Percentiles rank a stretch among this genome's conserved stretches.
Conservation (phyloP, 2,329 filamentous ascomycete genomes). For the Talaromyces atroroseus region DNA sequence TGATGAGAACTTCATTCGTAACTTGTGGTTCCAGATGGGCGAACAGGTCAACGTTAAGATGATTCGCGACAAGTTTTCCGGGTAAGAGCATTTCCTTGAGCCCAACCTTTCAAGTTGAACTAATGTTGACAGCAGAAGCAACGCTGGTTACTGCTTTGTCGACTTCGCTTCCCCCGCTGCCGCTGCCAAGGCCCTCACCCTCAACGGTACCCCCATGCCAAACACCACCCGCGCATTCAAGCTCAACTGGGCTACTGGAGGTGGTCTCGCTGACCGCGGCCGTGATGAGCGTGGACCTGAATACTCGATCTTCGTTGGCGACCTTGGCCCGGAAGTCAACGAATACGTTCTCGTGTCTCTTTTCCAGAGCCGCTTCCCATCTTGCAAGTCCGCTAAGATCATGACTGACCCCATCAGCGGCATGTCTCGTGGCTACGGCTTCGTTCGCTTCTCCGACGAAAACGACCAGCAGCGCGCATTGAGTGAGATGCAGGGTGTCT, state of each 20-base stretch:
- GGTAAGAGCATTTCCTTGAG: constrained; percentile 53
- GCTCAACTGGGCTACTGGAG: constrained; percentile 98
- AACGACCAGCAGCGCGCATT: constrained; percentile 92
- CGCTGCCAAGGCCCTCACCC: constrained; percentile 80
- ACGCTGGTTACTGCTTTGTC: constrained; percentile 97
- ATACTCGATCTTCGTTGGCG: constrained; percentile 95
- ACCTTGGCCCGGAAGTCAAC: constrained; percentile 96
- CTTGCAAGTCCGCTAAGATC: constrained; percentile 99
- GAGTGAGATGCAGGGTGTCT: constrained; percentile 97
- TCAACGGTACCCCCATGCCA: constrained; percentile 84
- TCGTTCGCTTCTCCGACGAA: constrained; percentile 95
- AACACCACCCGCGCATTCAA: constrained; percentile 96
- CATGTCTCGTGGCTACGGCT: constrained; percentile 95
- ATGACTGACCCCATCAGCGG: constrained; percentile 98
- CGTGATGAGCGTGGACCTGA: constrained; percentile 95
- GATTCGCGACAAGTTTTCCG: constrained; percentile 98
- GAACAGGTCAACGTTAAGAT: constrained; percentile 98
- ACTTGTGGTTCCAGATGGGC: constrained; percentile 86
- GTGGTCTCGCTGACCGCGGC: constrained; percentile 81
- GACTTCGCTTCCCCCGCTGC: constrained; percentile 80
- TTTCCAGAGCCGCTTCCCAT: constrained; percentile 92
- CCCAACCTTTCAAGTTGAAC: constrained; percentile 20
- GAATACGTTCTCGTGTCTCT: constrained; percentile 96
- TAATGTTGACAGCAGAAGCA: constrained; percentile 57
- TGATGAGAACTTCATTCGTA: constrained; percentile 97